Base-by-base conservation (phyloP, 805 yeast genomes). In the Komagataella ulmi region DNA sequence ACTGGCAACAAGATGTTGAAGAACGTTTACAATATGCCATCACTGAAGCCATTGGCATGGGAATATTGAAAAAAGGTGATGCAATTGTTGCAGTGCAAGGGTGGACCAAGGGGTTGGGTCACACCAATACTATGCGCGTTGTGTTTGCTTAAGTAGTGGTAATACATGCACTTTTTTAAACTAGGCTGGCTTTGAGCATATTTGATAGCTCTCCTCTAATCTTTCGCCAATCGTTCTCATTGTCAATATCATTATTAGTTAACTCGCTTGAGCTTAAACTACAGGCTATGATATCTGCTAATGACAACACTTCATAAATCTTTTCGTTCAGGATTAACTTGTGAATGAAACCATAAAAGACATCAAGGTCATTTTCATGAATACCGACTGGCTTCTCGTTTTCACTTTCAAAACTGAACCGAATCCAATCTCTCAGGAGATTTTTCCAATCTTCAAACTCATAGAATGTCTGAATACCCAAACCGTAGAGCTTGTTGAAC, bases 1-100 rank as follows among this genome's bases (percentile, higher is more conserved):
- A 87, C 80, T 93, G 99, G 99, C 87, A 88, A 70, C 83, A 83
- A 67, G 99, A 93, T 73, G 96, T 91, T 59, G 98, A 93, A 79
- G 78, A 77, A 68, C 88, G 99, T 78, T 81, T 93, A 69, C 79
- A 85, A 73, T 85, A 85, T 82, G 98, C 97, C 70, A 83, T 91
- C 68, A 75, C 81, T 60, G 89, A 87, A 76, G 97, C 96, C 60
- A 77, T 83, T 64, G 83, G 79, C 57, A 80, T 90, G 64, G 95
- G 95, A 63, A 80, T 93, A 72, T 76, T 93, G 68, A 71, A 74
- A 62, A 83, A 80, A 72, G 96, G 96, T 72, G 97, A 89, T 70
- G 75, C 85, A 55, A 85, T 88, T 63, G 88, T 93, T 60, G 87
- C 96, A 67, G 85, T 93, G 71, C 99, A 93, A 80, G 99, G 99